Conservation (phyloP, 2,329 filamentous ascomycete species). For the Chaetomium strumarium region DNA sequence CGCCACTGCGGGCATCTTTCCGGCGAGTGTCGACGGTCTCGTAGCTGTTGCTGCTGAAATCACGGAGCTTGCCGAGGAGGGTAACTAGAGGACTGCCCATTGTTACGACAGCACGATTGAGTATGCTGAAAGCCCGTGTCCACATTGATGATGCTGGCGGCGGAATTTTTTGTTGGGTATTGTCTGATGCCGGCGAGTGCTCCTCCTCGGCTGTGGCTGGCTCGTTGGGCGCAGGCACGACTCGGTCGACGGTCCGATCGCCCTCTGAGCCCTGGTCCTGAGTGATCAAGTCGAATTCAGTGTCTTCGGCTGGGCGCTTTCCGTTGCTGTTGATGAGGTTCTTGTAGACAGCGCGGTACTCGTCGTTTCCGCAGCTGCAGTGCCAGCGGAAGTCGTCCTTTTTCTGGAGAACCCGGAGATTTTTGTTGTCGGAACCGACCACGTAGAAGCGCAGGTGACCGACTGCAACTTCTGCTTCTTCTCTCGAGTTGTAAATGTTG, state of each 20-base stretch:
- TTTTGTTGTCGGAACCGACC: slow-evolving; percentile 8
- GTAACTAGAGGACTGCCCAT: slow-evolving; percentile 18
- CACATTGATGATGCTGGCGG: slow-evolving; percentile 14
- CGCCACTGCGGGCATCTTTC: slow-evolving; percentile 2
- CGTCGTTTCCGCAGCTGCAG: slow-evolving; percentile 18
- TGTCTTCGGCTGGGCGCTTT: slow-evolving; percentile 23
- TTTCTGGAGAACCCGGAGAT: slow-evolving; percentile 21
- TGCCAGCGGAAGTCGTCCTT: slow-evolving; percentile 23
- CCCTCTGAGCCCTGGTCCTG: slow-evolving; percentile 10
- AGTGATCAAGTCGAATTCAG: slow-evolving; percentile 20
- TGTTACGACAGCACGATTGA: slow-evolving; percentile 14
- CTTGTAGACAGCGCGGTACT: slow-evolving; percentile 9
- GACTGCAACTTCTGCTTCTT: slow-evolving; percentile 20
- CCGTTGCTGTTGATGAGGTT: slow-evolving; percentile 15
- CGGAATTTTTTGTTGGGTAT: background rate
- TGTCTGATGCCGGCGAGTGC: background rate
- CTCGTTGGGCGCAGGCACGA: slow-evolving; percentile 7
- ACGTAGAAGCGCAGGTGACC: slow-evolving; percentile 26
- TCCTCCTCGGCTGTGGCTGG: background rate
- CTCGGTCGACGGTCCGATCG: slow-evolving; percentile 4
- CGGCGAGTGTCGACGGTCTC: slow-evolving; percentile 18
- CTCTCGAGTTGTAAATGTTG: slow-evolving; percentile 21
- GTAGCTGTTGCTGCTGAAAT: slow-evolving; percentile 9
- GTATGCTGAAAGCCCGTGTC: slow-evolving; percentile 8
- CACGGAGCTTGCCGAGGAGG: slow-evolving; percentile 13